phyloP scores from a whole-genome alignment of 139 green algal genomes.

The Asterochloris erici region DNA sequence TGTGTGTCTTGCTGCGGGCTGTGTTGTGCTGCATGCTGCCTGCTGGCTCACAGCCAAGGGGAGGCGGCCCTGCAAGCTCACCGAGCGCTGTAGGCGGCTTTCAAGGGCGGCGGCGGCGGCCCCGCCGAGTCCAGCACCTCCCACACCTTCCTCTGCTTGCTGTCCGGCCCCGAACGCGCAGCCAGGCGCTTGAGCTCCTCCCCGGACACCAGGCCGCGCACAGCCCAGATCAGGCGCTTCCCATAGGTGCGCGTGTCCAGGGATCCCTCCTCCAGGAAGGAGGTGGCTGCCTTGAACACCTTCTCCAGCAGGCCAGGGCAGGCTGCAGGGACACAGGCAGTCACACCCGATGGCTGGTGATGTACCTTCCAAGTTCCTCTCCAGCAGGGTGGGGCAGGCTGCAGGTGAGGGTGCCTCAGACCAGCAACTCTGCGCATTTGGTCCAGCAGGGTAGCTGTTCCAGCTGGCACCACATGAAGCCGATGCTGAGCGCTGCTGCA shows the following conservation, averaged over 20 bases:
- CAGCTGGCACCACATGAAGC: too few relatives aligned
- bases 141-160: slow-evolving; percentile 28
- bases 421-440: too few relatives aligned
- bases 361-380: too few relatives aligned
- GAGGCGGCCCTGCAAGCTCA: background rate
- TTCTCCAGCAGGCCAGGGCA: slow-evolving; percentile 23
- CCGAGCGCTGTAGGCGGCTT: slow-evolving; percentile 9
- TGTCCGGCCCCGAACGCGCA: slow-evolving; percentile 19
- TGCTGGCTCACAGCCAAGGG: too few relatives aligned
- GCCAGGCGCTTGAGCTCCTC: slow-evolving; percentile 21
- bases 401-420: too few relatives aligned
- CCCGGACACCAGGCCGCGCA: background rate
- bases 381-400: too few relatives aligned
- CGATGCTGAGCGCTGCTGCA: too few relatives aligned
- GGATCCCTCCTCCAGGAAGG: slow-evolving; percentile 61
- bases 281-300: slow-evolving; percentile 43
- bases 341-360: too few relatives aligned
- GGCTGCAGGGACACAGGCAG: background rate
- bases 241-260: slow-evolving; percentile 67
- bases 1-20: too few relatives aligned
- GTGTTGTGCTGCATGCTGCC: too few relatives aligned
- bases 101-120: slow-evolving; percentile 24
- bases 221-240: slow-evolving; percentile 62
- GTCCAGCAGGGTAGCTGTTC: too few relatives aligned
- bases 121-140: slow-evolving; percentile 23